Conservation (phyloP, 2,329 filamentous ascomycete genomes). For the Emydomyces testavorans region DNA sequence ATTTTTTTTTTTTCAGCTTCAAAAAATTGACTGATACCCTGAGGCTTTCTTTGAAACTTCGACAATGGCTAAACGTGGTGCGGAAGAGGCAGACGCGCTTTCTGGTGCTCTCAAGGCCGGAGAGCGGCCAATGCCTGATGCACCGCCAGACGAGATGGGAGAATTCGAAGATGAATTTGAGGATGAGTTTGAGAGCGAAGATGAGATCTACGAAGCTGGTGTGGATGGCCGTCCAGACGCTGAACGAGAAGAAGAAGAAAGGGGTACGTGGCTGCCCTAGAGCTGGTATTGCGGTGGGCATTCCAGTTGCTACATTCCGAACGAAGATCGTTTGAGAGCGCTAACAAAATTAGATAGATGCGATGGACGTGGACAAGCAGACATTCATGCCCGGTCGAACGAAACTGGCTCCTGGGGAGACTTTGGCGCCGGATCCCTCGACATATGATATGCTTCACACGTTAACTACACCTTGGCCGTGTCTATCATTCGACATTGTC, state of each 20-base stretch:
- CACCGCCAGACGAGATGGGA: constrained; percentile 43
- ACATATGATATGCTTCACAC: constrained; percentile 97
- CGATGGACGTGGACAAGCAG: constrained; percentile 87
- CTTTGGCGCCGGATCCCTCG: constrained; percentile 78
- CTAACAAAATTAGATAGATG: constrained; percentile 38
- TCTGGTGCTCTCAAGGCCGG: constrained; percentile 49
- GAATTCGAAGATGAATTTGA: constrained; percentile 75
- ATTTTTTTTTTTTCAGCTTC: too few species aligned
- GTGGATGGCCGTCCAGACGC: constrained; percentile 87
- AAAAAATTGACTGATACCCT: not conserved
- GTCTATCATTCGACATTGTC: constrained; percentile 88
- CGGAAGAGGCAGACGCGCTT: constrained; percentile 42
- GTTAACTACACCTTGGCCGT: constrained; percentile 90
- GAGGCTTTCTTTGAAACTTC: not conserved
- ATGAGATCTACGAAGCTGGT: constrained; percentile 88
- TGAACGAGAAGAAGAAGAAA: constrained; percentile 80
- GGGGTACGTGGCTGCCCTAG: constrained; percentile 39
- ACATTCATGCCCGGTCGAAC: constrained; percentile 94
- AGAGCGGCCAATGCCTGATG: constrained; percentile 44
- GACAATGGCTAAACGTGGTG: constrained; percentile 49
- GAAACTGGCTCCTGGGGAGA: constrained; percentile 82
- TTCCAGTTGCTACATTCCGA: constrained; percentile 11
- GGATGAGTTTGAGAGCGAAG: constrained; percentile 87
- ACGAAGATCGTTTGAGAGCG: constrained; percentile 10
- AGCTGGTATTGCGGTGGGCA: constrained; percentile 18